Percentiles rank a stretch among this genome's conserved stretches.
Evolutionary conservation across 1,139 yeast genomes (phyloP).

Genomic region (Kodamaea alishanica): DNA sequence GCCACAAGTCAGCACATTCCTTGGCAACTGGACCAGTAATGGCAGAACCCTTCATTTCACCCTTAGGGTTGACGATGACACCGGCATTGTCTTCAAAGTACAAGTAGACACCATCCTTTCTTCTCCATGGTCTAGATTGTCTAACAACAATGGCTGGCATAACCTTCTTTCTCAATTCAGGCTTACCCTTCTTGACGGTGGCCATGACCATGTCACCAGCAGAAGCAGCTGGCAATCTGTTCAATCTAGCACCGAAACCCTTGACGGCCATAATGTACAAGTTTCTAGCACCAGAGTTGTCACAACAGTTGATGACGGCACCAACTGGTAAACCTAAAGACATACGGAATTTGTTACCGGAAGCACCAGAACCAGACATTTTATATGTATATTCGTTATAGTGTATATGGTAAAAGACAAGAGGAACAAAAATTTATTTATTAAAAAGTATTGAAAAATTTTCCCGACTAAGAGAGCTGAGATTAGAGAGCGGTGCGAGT

Average conservation of each 20-base stretch:
- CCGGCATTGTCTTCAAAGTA: slow-evolving; percentile 99
- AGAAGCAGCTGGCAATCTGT: slow-evolving; percentile 99
- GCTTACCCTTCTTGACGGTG: slow-evolving; percentile 99
- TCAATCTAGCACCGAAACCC: slow-evolving; percentile 99
- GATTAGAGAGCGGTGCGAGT: not conserved
- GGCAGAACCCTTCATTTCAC: slow-evolving; percentile 99
- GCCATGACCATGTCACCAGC: slow-evolving; percentile 99
- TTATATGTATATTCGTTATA: slow-evolving; percentile 17
- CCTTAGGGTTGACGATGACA: slow-evolving; percentile 99
- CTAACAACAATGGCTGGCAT: slow-evolving; percentile 99
- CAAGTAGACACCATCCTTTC: slow-evolving; percentile 99
- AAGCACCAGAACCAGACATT: slow-evolving; percentile 92
- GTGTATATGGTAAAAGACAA: slow-evolving; percentile 5
- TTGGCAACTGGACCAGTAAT: slow-evolving; percentile 99
- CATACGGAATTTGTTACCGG: slow-evolving; percentile 99
- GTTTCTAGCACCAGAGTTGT: slow-evolving; percentile 99
- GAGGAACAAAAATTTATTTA: slow-evolving; percentile 4
- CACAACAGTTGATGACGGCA: slow-evolving; percentile 99
- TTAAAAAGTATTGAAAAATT: slow-evolving; percentile 8
- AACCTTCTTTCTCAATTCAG: slow-evolving; percentile 99
- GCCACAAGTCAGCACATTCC: slow-evolving; percentile 99
- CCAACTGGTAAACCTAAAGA: slow-evolving; percentile 99
- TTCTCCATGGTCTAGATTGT: slow-evolving; percentile 99
- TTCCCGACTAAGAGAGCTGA: slow-evolving; percentile 4
- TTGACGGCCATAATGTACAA: slow-evolving; percentile 98